phyloP scores from a whole-genome alignment of 129 eudicot species.

The Logfia minima region DNA sequence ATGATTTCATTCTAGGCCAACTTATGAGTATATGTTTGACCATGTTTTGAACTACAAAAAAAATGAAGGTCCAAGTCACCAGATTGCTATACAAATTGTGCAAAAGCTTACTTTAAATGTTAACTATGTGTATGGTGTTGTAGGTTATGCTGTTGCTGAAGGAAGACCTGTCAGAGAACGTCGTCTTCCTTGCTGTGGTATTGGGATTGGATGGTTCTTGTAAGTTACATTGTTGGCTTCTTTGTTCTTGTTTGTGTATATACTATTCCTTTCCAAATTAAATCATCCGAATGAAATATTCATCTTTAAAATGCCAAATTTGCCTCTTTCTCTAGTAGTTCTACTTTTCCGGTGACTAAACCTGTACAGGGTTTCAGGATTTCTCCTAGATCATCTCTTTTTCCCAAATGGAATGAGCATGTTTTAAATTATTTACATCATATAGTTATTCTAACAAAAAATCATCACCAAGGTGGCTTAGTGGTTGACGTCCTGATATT shows the following conservation, averaged over 20 bases:
- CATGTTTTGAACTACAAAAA: neutral
- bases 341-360: too few relatives aligned
- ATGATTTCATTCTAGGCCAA: neutral
- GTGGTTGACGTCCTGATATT: too few relatives aligned
- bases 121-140: conserved; percentile 15
- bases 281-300: neutral
- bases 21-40: neutral
- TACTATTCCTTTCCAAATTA: neutral
- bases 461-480: too few relatives aligned
- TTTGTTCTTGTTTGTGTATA: neutral
- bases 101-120: conserved; percentile 1
- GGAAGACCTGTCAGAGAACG: conserved; percentile 77
- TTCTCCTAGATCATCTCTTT: neutral
- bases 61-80: neutral
- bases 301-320: neutral
- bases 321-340: neutral
- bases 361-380: neutral
- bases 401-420: neutral
- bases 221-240: conserved; percentile 39
- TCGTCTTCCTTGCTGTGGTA: conserved; percentile 94
- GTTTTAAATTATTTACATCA: neutral
- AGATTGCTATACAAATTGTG: conserved; percentile 14
- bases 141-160: conserved; percentile 88
- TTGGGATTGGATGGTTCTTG: conserved; percentile 86
- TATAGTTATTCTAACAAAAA: neutral